Conservation (phyloP, 1,139 yeast genomes). For the Blastobotrys elegans region DNA sequence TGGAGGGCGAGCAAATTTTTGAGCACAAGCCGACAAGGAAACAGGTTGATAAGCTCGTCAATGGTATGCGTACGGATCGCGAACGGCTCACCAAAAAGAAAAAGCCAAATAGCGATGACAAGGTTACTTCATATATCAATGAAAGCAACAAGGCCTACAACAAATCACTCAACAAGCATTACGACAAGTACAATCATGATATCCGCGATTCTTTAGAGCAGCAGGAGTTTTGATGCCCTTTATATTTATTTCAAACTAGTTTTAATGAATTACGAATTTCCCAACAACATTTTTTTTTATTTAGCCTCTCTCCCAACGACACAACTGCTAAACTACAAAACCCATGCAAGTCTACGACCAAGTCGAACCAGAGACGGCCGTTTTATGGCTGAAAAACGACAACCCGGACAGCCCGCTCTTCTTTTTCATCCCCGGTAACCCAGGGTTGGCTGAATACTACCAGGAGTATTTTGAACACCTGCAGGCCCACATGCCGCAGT, state of each 20-base stretch:
- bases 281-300: too few species aligned
- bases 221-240: background rate
- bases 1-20: constrained; percentile 13
- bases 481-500: constrained; percentile 41
- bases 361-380: constrained; percentile 16
- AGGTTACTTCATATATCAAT: constrained; percentile 45
- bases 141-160: constrained; percentile 79
- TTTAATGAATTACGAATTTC: too few species aligned
- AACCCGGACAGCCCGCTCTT: constrained; percentile 35
- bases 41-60: constrained; percentile 41
- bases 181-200: constrained; percentile 44
- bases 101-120: constrained; percentile 36
- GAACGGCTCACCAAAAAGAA: constrained; percentile 38
- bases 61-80: constrained; percentile 33
- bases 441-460: constrained; percentile 59
- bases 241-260: background rate
- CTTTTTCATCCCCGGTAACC: constrained; percentile 64
- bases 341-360: background rate
- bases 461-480: constrained; percentile 45
- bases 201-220: constrained; percentile 37
- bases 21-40: constrained; percentile 37
- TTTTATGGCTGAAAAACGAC: constrained; percentile 19
- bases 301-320: background rate
- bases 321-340: background rate
- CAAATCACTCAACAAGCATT: constrained; percentile 58